Evolutionary conservation across 345 rosid genomes (phyloP).

Genomic region (Heritiera fomes): DNA sequence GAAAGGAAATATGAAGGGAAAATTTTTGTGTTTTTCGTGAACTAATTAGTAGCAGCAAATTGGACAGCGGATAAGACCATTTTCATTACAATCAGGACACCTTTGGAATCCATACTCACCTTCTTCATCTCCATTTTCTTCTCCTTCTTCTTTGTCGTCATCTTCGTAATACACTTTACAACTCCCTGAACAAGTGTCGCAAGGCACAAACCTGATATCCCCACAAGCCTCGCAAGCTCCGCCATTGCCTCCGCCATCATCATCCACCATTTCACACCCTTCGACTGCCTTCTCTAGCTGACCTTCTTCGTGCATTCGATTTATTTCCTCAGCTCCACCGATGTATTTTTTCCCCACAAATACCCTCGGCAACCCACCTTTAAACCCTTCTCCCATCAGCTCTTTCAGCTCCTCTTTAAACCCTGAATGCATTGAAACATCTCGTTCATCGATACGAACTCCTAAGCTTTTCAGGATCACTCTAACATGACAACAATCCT

Average conservation of each 20-base stretch:
- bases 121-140: constrained; percentile 7
- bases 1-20: neutral
- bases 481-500: constrained; percentile 72
- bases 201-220: constrained; percentile 85
- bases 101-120: constrained; percentile 70
- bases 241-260: constrained; percentile 30
- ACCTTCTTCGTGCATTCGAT: constrained; percentile 77
- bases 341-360: constrained; percentile 70
- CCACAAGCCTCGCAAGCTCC: constrained; percentile 84
- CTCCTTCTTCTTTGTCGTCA: constrained; percentile 33
- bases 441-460: constrained; percentile 69
- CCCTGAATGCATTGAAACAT: constrained; percentile 89
- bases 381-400: constrained; percentile 43
- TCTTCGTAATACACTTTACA: constrained; percentile 68
- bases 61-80: constrained; percentile 87
- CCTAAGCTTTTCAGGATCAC: constrained; percentile 59
- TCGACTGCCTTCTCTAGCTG: constrained; percentile 63
- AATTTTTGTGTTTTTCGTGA: constrained; percentile 2
- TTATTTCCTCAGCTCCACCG: constrained; percentile 82
- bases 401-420: constrained; percentile 75
- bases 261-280: constrained; percentile 55
- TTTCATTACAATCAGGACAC: constrained; percentile 94
- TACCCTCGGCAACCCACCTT: constrained; percentile 62
- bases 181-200: constrained; percentile 92
- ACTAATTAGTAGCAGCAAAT: constrained; percentile 52